These are phyloP conservation scores for Tillandsia leiboldiana DNA, from an alignment of 176 grass and related monocot genomes.

Conservation along the genomic window DNA sequence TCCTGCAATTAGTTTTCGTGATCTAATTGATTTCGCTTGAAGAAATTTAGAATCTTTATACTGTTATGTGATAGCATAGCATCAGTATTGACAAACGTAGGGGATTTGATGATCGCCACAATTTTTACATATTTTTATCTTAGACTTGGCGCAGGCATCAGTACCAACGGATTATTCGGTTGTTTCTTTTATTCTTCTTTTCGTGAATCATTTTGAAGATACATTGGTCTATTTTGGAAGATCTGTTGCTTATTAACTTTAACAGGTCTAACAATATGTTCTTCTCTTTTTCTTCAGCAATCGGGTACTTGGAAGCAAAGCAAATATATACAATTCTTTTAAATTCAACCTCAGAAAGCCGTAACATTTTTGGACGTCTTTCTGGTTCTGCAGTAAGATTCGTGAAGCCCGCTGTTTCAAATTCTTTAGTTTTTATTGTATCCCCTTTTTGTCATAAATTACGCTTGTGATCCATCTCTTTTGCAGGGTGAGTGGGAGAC, in stretches of 20 bases:
- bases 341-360: conserved; percentile 61
- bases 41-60: too few species aligned
- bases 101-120: too few species aligned
- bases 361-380: conserved; percentile 89
- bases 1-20: too few species aligned
- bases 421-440: not conserved
- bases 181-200: too few species aligned
- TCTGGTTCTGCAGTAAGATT: conserved; percentile 68
- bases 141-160: too few species aligned
- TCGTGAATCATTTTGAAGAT: too few species aligned
- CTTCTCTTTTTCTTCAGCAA: conserved; percentile 28
- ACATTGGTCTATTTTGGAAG: too few species aligned
- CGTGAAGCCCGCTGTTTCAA: not conserved
- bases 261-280: not conserved
- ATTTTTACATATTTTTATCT: too few species aligned
- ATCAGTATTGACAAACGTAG: too few species aligned
- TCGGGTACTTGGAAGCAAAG: conserved; percentile 78
- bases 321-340: conserved; percentile 66
- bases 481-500: conserved; percentile 79
- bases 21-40: too few species aligned
- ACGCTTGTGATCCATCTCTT: conserved; percentile 4
- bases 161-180: too few species aligned
- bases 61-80: too few species aligned
- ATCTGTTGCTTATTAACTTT: conserved; percentile 2
- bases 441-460: not conserved